Conservation (phyloP, 805 yeast genomes). For the Ogataea polymorpha region DNA sequence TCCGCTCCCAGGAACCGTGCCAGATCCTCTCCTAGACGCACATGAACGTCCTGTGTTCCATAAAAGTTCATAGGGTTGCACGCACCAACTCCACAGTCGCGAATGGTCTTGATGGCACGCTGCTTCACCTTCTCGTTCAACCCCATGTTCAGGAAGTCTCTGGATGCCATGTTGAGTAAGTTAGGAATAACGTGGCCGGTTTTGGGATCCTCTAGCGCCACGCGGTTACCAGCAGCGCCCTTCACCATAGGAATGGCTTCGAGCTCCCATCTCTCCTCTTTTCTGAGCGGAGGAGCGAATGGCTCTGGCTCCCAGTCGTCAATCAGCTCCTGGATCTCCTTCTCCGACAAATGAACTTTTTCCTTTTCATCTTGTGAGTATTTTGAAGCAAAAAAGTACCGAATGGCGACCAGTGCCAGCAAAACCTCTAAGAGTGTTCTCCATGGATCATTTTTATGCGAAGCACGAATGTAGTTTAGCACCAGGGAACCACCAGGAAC, state of each 20-base stretch:
- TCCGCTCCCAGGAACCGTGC: conserved; percentile 76
- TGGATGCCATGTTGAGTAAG: conserved; percentile 65
- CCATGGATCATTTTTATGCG: conserved; percentile 91
- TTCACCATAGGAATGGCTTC: conserved; percentile 59
- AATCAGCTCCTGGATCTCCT: conserved; percentile 77
- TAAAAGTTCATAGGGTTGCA: conserved; percentile 98
- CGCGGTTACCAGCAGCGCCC: conserved; percentile 48
- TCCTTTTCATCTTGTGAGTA: conserved; percentile 73
- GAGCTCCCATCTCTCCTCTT: conserved; percentile 58
- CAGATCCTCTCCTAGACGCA: conserved; percentile 69
- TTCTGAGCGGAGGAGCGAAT: conserved; percentile 53
- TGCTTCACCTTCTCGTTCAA: conserved; percentile 43
- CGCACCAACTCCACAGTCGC: conserved; percentile 88
- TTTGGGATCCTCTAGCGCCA: conserved; percentile 31
- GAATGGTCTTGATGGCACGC: conserved; percentile 57
- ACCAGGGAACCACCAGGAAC: conserved; percentile 58
- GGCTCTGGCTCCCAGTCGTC: conserved; percentile 94
- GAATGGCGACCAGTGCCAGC: conserved; percentile 74
- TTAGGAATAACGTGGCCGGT: conserved; percentile 23
- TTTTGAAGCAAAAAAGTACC: conserved; percentile 77
- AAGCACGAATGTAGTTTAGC: conserved; percentile 71
- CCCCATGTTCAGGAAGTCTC: conserved; percentile 69
- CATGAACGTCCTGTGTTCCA: conserved; percentile 92
- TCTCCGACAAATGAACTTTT: conserved; percentile 53
- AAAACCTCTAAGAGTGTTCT: conserved; percentile 79